phyloP scores from a whole-genome alignment of 2,329 filamentous ascomycete species.

The Pseudogymnoascus sp. region DNA sequence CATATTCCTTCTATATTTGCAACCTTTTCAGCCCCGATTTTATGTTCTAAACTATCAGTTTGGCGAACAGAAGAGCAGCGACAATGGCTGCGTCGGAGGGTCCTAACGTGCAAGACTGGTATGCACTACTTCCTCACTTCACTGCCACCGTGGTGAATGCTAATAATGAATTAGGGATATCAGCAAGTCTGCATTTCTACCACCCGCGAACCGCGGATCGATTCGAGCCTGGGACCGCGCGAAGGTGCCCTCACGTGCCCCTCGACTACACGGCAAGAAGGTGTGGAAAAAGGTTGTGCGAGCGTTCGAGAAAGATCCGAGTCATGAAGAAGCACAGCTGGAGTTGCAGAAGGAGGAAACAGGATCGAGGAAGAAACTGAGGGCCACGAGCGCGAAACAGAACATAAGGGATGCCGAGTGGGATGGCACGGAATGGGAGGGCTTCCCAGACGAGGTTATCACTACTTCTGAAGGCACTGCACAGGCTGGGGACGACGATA shows the following conservation, averaged over 20 bases:
- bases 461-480: not conserved
- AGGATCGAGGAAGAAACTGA: constrained; percentile 30
- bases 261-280: constrained; percentile 26
- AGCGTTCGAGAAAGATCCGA: constrained; percentile 18
- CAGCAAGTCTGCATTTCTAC: constrained; percentile 22
- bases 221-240: constrained; percentile 26
- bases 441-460: constrained; percentile 1
- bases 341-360: constrained; percentile 31
- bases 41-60: constrained; percentile 7
- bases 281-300: constrained; percentile 25
- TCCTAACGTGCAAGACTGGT: constrained; percentile 8
- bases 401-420: constrained; percentile 29
- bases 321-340: constrained; percentile 16
- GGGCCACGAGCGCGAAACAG: constrained; percentile 26
- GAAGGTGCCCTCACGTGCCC: constrained; percentile 24
- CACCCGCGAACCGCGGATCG: constrained; percentile 15
- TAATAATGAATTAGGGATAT: constrained; percentile 21
- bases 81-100: constrained; percentile 4
- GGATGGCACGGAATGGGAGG: constrained; percentile 16
- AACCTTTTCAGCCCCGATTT: not conserved
- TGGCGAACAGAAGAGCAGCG: not conserved
- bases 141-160: not conserved
- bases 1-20: constrained; percentile 5
- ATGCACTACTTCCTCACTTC: constrained; percentile 9
- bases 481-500: not conserved